These are phyloP conservation scores for Lactarius quietus DNA, from an alignment of 768 basidiomycete species.

Conservation along the genomic window DNA sequence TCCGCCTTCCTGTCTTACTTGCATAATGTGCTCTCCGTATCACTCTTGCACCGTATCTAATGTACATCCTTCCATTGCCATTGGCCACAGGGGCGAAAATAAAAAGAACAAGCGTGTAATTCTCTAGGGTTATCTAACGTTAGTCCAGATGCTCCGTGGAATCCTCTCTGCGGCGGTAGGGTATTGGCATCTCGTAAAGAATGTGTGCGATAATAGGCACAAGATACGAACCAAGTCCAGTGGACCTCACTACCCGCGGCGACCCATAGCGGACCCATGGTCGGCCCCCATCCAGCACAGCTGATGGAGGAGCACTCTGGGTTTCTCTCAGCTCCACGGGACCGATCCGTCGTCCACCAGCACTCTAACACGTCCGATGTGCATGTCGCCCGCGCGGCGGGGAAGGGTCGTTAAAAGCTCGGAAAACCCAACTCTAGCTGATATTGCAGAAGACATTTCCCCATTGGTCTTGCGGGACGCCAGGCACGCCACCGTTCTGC, in stretches of 20 bases:
- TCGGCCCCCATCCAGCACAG: background rate
- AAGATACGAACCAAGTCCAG: background rate
- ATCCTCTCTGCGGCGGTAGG: background rate
- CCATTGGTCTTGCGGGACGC: slow-evolving; percentile 57
- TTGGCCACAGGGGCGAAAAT: background rate
- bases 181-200: background rate
- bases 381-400: background rate
- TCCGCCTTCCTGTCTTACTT: background rate
- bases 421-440: slow-evolving; percentile 16
- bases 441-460: slow-evolving; percentile 77
- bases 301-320: background rate
- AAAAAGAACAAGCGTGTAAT: background rate
- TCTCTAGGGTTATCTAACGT: background rate
- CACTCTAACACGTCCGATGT: background rate
- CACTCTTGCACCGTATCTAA: slow-evolving; percentile 1
- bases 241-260: background rate
- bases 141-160: background rate
- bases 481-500: slow-evolving; percentile 48
- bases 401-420: background rate
- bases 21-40: background rate
- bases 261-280: background rate
- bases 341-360: background rate
- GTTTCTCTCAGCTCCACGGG: background rate
- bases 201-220: background rate
- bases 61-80: slow-evolving; percentile 5